Percentiles rank a stretch among this genome's conserved stretches.
phyloP scores from a whole-genome alignment of 768 basidiomycete species.

The Rhodocollybia butyracea region DNA sequence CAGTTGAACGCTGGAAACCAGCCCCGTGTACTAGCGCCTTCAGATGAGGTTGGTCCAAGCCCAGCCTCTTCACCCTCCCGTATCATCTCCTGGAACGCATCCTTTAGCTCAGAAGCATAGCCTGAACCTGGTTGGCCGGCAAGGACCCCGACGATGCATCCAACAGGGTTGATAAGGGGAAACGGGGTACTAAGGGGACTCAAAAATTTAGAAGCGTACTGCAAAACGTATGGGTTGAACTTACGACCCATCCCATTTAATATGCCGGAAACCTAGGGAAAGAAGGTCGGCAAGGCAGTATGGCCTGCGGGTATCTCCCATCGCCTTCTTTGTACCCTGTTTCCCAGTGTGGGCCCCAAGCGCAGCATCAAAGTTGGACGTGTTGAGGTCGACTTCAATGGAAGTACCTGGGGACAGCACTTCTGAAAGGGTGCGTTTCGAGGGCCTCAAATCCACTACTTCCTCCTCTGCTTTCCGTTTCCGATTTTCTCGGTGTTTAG shows the following conservation, averaged over 20 bases:
- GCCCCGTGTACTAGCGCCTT: neutral
- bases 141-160: conserved; percentile 10
- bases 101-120: neutral
- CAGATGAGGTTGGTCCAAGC: neutral
- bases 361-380: neutral
- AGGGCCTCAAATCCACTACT: too few relatives aligned
- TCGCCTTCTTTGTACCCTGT: neutral
- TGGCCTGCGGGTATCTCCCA: neutral
- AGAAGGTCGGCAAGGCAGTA: neutral
- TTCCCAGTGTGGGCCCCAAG: neutral
- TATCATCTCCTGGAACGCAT: neutral
- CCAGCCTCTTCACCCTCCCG: neutral
- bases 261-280: neutral
- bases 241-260: neutral
- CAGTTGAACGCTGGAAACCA: neutral
- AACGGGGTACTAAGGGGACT: neutral
- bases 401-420: neutral
- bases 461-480: too few relatives aligned
- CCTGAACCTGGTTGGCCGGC: neutral
- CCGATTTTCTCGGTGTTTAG: too few relatives aligned
- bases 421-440: neutral
- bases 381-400: neutral
- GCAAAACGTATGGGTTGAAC: neutral
- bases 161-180: conserved; percentile 1
- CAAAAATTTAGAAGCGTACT: neutral